Evolutionary conservation across 1,284 basidiomycete species (phyloP), one percentile per base, ranked within the genome.

Genomic region (Cystobasidium pallidum): DNA sequence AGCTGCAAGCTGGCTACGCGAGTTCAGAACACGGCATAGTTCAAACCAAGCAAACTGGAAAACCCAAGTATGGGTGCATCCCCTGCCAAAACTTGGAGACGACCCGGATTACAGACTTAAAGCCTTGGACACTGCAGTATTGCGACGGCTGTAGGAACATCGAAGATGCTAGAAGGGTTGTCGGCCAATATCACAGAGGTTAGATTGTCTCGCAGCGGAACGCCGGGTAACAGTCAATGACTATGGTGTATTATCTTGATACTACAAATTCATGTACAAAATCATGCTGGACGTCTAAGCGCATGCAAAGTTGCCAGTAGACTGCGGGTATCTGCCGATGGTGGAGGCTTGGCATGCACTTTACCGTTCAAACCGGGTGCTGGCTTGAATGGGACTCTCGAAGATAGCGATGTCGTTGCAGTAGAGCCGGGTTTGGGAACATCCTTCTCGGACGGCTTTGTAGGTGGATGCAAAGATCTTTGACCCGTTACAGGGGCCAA

Each of bases 271-370:
- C 8, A 51, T n/a, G n/a, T 28, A 51, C 49, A 51, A 51, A 3
- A 51, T 51, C 49, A 51, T 24, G 49, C 6, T 51, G 49, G 49
- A 6, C 49, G 49, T 51, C 26, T 51, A 24, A 51, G 49, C 2
- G 55, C 55, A 34, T 34, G 39, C 21, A 58, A 58, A 7, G 55
- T n/a, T n/a, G 55, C 55, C 4, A 34, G 39, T 58, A 58, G n/a
- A 36, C 30, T 58, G 26, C 49, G 49, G 24, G 49, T 51, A 51
- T 51, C 49, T 17, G 49, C 24, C 49, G 49, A 26, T 51, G 49
- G 21, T 7, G 49, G 4, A 26, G 49, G 15, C 24, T 26, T 51
- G 2, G 49, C 7, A 10, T 24, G 49, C 3, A 24, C 2, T 51
- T 28, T 51, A 17, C 49, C 21, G 24, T 51, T 51, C 21, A 51